A percentile compares a stretch with the other conserved stretches of the same genome.
These are phyloP conservation scores for Pseudocercospora vitis DNA, from an alignment of 2,329 filamentous ascomycete genomes.

Conservation along the genomic window DNA sequence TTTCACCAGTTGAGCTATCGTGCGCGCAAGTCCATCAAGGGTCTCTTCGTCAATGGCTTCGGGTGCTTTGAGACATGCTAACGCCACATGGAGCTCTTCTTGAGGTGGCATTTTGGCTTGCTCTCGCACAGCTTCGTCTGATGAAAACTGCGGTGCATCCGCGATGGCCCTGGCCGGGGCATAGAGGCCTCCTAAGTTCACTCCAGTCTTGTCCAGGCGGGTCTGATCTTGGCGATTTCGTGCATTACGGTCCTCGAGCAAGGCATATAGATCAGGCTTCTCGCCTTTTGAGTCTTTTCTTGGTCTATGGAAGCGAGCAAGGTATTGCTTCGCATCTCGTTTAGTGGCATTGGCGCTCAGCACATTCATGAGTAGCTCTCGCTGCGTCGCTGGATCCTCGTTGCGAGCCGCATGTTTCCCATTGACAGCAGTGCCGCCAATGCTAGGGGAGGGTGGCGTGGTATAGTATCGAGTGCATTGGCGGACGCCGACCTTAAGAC, in stretches of 20 bases:
- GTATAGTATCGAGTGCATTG: constrained; percentile 23
- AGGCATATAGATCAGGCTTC: constrained; percentile 26
- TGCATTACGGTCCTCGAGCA: constrained; percentile 27
- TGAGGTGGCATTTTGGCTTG: constrained; percentile 32
- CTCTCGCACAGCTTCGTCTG: constrained; percentile 46
- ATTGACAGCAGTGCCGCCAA: constrained; percentile 21
- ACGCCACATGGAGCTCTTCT: constrained; percentile 69
- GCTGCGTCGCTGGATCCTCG: constrained; percentile 30
- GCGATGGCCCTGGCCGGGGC: constrained; percentile 58
- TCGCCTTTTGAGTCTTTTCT: constrained; percentile 42
- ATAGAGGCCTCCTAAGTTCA: constrained; percentile 64
- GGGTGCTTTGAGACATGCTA: constrained; percentile 79
- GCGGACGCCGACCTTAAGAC: constrained; percentile 24
- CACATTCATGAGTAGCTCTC: constrained; percentile 79
- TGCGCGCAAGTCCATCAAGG: constrained; percentile 74
- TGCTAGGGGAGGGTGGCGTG: constrained; percentile 9
- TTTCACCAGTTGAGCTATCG: constrained; percentile 76
- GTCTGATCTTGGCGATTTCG: constrained; percentile 27
- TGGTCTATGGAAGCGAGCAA: constrained; percentile 73
- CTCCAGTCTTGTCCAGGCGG: constrained; percentile 47
- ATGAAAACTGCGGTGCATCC: constrained; percentile 61
- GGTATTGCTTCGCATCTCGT: constrained; percentile 86
- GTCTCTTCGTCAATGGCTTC: constrained; percentile 68
- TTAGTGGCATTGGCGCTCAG: constrained; percentile 87
- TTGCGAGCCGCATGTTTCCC: constrained; percentile 25